Evolutionary conservation across 2,329 filamentous ascomycete genomes (phyloP), one percentile per base, ranked within the genome.

Genomic region (Colletotrichum melonis): DNA sequence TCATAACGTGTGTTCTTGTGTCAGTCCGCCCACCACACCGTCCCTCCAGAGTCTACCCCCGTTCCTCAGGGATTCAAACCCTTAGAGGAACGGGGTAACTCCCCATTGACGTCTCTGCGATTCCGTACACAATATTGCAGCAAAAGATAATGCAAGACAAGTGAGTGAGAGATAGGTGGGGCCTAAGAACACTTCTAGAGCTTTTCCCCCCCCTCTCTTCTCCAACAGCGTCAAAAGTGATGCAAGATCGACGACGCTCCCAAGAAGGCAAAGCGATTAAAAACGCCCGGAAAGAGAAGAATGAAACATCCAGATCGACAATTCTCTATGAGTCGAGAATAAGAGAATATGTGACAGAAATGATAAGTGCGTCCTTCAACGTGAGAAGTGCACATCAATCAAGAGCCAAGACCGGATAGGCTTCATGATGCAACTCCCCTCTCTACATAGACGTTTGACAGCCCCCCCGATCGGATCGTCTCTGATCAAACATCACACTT

Each of bases 161-260:
- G 32, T 22, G 30, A 49, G 42, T 5, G 42, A 22, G 42, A 49
- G 42, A 49, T 1, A 49, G 19, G 8, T 11, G 54, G 56, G 22
- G 26, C 24, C 59, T n/a, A 64, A 11, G 32, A 49, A 55, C 49
- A 46, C 35, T 73, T 70, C 55, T 57, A 42, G 46, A 57, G 32
- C 46, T 32, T 56, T 30, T 57, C 32, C 2, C 14, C 5, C 5
- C 12, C 12, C 60, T 52, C 32, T 35, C 32, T 19, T 42, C 16
- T 19, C 16, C 38, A 42, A 19, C 38, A 42, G 5, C 14, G 14
- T 32, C 58, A 60, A 26, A 19, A 42, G 19, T 46, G 42, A 35
- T 58, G 58, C 7, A n/a, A 62, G 52, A 28, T 42, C 28, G 1
- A 26, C 52, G 11, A 22, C 35, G 28, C 11, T 35, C 14, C 28